Conservation (phyloP, 2,329 filamentous ascomycete species). For the Gnomoniopsis sp. region DNA sequence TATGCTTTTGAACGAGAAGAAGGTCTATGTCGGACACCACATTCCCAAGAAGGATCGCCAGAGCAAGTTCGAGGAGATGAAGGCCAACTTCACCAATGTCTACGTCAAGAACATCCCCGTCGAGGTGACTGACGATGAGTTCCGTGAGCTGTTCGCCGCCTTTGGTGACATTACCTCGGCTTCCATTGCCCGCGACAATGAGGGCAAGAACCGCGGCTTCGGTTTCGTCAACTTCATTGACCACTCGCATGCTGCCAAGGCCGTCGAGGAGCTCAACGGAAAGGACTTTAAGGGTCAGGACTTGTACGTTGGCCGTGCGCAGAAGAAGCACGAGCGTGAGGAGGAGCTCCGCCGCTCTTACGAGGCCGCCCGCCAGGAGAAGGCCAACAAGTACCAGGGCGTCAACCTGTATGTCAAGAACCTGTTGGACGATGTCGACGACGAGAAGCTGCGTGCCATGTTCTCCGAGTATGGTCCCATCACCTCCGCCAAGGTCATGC, state of each 20-base stretch:
- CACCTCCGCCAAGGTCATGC: conserved; percentile 99
- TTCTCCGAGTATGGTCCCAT: conserved; percentile 91
- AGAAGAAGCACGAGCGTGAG: conserved; percentile 99
- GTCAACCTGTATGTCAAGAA: conserved; percentile 99
- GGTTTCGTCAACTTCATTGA: conserved; percentile 95
- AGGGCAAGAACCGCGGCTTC: conserved; percentile 92
- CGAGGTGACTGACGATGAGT: conserved; percentile 88
- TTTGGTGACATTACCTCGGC: conserved; percentile 95
- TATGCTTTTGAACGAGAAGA: conserved; percentile 99
- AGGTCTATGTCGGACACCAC: conserved; percentile 98
- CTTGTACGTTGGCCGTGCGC: conserved; percentile 94
- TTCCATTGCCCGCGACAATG: conserved; percentile 81
- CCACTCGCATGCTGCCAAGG: conserved; percentile 80
- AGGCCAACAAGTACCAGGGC: conserved; percentile 98
- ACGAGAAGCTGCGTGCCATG: conserved; percentile 93
- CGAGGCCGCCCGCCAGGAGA: conserved; percentile 94
- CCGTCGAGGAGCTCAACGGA: conserved; percentile 89
- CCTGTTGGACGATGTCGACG: conserved; percentile 92
- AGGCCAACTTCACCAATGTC: conserved; percentile 99
- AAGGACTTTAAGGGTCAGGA: conserved; percentile 92
- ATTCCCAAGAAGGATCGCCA: conserved; percentile 99
- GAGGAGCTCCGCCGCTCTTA: conserved; percentile 99
- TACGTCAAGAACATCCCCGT: conserved; percentile 97
- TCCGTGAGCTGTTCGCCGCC: conserved; percentile 88
- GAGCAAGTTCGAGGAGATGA: conserved; percentile 99